These are phyloP conservation scores for Diaporthe longicolla DNA, from an alignment of 2,329 filamentous ascomycete species.

Conservation along the genomic window DNA sequence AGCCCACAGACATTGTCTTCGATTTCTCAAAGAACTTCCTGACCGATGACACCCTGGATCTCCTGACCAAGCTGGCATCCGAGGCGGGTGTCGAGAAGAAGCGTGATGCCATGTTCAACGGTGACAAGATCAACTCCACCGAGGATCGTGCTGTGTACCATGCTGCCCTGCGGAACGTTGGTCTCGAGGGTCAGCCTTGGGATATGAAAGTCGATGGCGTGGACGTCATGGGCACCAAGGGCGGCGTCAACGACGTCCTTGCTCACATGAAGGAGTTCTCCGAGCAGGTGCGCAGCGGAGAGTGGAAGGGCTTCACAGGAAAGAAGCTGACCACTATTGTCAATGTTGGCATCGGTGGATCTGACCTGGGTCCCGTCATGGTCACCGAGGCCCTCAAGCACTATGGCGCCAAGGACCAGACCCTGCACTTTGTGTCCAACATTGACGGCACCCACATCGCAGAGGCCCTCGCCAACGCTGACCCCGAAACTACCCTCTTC, in stretches of 20 bases:
- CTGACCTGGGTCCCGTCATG: constrained; percentile 99
- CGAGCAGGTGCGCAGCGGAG: constrained; percentile 91
- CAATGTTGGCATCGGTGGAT: constrained; percentile 98
- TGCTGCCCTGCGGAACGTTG: constrained; percentile 90
- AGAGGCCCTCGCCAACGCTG: constrained; percentile 88
- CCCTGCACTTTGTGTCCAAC: constrained; percentile 98
- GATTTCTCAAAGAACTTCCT: constrained; percentile 99
- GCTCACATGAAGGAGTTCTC: constrained; percentile 99
- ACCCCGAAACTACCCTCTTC: constrained; percentile 99
- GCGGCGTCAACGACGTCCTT: constrained; percentile 90
- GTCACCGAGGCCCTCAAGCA: constrained; percentile 97
- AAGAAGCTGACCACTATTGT: constrained; percentile 97
- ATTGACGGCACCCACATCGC: constrained; percentile 99
- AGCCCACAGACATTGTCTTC: constrained; percentile 87
- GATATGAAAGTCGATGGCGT: constrained; percentile 88
- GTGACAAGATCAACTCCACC: constrained; percentile 99
- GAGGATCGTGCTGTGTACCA: constrained; percentile 97
- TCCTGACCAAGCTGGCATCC: constrained; percentile 90
- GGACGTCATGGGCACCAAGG: constrained; percentile 91
- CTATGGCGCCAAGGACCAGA: constrained; percentile 89
- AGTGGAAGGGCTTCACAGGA: constrained; percentile 97
- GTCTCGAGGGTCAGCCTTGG: constrained; percentile 69
- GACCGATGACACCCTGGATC: constrained; percentile 89
- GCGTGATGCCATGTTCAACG: constrained; percentile 96
- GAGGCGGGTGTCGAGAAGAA: constrained; percentile 93